phyloP scores from a whole-genome alignment of 495 filamentous ascomycete genomes.

The Parachaetomium inaequale region DNA sequence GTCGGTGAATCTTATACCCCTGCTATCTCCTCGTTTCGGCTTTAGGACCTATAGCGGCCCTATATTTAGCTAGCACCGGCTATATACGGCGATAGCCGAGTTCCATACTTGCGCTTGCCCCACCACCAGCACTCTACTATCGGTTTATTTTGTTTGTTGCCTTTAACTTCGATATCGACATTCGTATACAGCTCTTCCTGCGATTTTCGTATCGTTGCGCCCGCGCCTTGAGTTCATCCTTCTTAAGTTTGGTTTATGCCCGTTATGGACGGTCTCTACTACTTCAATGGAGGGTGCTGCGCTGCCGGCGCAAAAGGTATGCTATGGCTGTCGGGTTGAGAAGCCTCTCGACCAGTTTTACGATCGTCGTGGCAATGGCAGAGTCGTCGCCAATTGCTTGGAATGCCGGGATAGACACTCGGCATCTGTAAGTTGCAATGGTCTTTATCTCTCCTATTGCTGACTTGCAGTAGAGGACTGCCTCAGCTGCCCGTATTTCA shows the following conservation, averaged over 20 bases:
- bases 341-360: neutral
- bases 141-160: no score
- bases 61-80: no score
- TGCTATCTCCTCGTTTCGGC: no score
- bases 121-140: no score
- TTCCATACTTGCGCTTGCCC: no score
- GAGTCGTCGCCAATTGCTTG: neutral
- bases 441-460: neutral
- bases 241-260: neutral
- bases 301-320: neutral
- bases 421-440: neutral
- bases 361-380: neutral
- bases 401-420: neutral
- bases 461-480: neutral
- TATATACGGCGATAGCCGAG: no score
- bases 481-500: neutral
- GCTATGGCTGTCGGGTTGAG: neutral
- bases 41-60: no score
- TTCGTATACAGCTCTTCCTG: no score
- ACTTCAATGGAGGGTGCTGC: neutral
- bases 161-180: no score
- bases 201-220: no score
- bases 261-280: slow-evolving; percentile 1
- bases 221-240: no score
- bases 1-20: no score